Base-by-base conservation (phyloP, 257 asterid species). In the Solanum virginianum region DNA sequence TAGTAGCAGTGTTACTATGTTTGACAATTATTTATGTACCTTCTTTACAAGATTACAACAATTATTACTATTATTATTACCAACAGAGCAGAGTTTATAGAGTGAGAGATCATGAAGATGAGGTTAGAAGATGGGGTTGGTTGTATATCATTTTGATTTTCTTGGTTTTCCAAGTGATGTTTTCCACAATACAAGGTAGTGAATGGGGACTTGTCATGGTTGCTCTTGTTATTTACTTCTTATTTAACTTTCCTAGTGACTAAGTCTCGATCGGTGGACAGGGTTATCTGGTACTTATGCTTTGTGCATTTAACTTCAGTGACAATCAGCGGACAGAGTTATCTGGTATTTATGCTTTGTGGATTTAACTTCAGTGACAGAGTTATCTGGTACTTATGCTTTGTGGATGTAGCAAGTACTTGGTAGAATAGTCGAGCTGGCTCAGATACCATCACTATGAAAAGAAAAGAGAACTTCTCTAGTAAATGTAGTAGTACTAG, bases 41-140 rank as follows among this genome's bases (percentile, higher is more conserved):
- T 53, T 87, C 90, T 10, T 49, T 85, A 5, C 86, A 91, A 47
- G 84, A 90, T 49, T 74, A 88, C 57, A 17, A n/a, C n/a, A 24
- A 51, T 29, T 26, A 65, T 10, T 87, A 91, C 36, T 90, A 90
- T 53, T 53, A 54, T 11, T 89, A 91, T 41, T 91, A 90, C 47
- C 91, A 90, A 10, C 90, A 89, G 26, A 92, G 89, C 16, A 89
- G 92, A 92, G 94, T 86, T 13, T 88, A 91, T 60, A 53, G 49
- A 5, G 74, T 22, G 49, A 41, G 85, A 55, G 86, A 87, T 39
- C 68, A 68, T 9, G 80, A n/a, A n/a, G 60, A 82, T 62, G 85
- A 82, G 24, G 8, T 59, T 43, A 65, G 59, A 24, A 43, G 84
- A 39, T 85, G 86, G 85, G 86, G 87, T n/a, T 79, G 80, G 71